Evolutionary conservation across 768 basidiomycete genomes (phyloP).

Genomic region (Galerina marginata): DNA sequence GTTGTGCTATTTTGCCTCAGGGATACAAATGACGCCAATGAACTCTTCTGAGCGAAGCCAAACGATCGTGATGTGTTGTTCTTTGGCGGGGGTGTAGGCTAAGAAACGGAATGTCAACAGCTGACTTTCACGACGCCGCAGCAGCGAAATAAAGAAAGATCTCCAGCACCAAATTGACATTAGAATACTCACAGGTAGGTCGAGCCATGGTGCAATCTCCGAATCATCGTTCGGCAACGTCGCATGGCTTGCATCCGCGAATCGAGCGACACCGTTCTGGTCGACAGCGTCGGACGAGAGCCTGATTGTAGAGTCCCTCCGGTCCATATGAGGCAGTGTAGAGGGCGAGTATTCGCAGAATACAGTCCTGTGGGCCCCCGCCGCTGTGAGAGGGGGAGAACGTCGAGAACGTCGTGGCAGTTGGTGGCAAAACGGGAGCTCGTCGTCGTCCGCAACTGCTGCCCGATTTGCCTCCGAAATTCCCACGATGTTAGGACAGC

Average conservation of each 20-base stretch:
- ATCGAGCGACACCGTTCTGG: conserved; percentile 30
- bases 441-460: conserved; percentile 13
- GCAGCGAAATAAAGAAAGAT: neutral
- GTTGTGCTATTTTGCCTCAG: conserved; percentile 37
- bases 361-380: conserved; percentile 5
- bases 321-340: conserved; percentile 16
- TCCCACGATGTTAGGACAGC: conserved; percentile 15
- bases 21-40: conserved; percentile 46
- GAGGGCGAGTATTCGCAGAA: conserved; percentile 23
- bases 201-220: conserved; percentile 38
- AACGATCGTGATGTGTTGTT: conserved; percentile 37
- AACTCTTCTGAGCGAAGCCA: conserved; percentile 44
- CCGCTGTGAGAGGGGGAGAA: neutral
- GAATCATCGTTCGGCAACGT: conserved; percentile 28
- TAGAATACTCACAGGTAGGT: conserved; percentile 30
- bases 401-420: conserved; percentile 15
- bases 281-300: conserved; percentile 33
- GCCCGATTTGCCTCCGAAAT: conserved; percentile 27
- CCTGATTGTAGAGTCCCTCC: conserved; percentile 22
- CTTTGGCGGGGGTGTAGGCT: conserved; percentile 54
- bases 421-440: conserved; percentile 14
- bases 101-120: conserved; percentile 1
- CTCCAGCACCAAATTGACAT: neutral
- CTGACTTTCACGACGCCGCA: neutral
- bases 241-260: conserved; percentile 17